Base-by-base conservation (phyloP, 1,139 yeast genomes). In the Protomyces inouyei region DNA sequence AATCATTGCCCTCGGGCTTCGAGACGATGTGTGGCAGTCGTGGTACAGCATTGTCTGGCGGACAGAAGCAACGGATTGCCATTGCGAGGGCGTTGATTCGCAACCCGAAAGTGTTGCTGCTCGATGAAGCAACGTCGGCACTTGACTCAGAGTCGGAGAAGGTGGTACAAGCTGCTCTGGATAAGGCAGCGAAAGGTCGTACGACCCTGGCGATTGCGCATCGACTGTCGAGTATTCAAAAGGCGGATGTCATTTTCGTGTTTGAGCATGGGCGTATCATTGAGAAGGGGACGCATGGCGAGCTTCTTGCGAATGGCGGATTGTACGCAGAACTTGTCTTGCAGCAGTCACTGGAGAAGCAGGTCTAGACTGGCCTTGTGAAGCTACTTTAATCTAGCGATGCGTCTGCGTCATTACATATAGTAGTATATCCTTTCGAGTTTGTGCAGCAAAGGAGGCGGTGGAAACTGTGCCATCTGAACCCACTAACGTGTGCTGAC, bases 181-280 rank as follows among this genome's bases (percentile, higher is more conserved):
- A 80, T 66, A 78, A 82, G 64, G 80, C 85, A 55, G 76, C 78
- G 28, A 83, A 85, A 14, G 86, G 86, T 40, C 78, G 86, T 75
- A 88, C 95, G 0, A 88, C 92, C 0, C 85, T 88, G 28, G 86
- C 93, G 2, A 86, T 88, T 70, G 96, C 95, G 0, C 96, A 88
- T 74, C 79, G 96, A 12, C 79, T 88, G 76, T 89, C 97, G 0
- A 91, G 96, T 0, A 88, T 93, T 43, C 90, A 95, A 51, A 88
- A 92, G 72, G 98, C 98, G 0, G 98, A 92, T 74, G 81, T 96
- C 70, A 82, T 92, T 64, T 88, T 93, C 65, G 97, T 92, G 10
- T 76, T 93, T 63, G 83, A 82, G 60, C 77, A 80, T 55, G 97
- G 97, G 2, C 76, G 76, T 52, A 84, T 92, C 60, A 85, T 86